phyloP scores from a whole-genome alignment of 495 filamentous ascomycete species.

The Filosporella fistucella region DNA sequence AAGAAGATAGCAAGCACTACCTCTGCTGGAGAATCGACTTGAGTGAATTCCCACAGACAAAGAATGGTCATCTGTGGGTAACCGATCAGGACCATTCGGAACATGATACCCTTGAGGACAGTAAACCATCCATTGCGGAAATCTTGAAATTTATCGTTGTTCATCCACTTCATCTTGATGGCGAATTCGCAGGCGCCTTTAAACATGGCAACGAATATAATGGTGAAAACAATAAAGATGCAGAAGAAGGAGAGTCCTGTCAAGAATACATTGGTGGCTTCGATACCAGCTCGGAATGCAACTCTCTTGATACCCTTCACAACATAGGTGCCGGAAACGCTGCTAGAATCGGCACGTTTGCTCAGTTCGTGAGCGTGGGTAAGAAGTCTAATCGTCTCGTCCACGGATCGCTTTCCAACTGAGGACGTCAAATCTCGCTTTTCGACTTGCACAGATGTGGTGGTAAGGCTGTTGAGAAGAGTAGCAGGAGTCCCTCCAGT shows the following conservation, averaged over 20 bases:
- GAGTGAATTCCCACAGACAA: slow-evolving; percentile 92
- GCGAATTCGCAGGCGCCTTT: slow-evolving; percentile 72
- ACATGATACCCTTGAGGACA: slow-evolving; percentile 87
- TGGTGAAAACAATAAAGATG: slow-evolving; percentile 68
- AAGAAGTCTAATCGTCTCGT: slow-evolving; percentile 35
- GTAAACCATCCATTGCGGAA: slow-evolving; percentile 89
- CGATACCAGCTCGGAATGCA: slow-evolving; percentile 79
- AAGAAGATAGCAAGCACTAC: slow-evolving; percentile 87
- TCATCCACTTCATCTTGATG: slow-evolving; percentile 71
- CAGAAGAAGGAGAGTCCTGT: slow-evolving; percentile 89
- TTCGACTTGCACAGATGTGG: slow-evolving; percentile 78
- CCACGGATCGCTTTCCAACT: slow-evolving; percentile 26
- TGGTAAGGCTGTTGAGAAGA: slow-evolving; percentile 66
- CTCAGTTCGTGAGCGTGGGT: slow-evolving; percentile 45
- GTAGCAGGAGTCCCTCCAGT: slow-evolving; percentile 87
- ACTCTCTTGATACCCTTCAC: slow-evolving; percentile 88
- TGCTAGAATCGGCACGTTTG: slow-evolving; percentile 37
- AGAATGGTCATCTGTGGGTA: slow-evolving; percentile 90
- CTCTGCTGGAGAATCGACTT: slow-evolving; percentile 79
- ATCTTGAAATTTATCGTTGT: slow-evolving; percentile 83
- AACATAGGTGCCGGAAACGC: slow-evolving; percentile 50
- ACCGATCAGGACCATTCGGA: slow-evolving; percentile 85
- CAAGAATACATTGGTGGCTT: slow-evolving; percentile 90
- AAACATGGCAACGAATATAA: slow-evolving; percentile 70
- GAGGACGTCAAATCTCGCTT: slow-evolving; percentile 49